Percentiles rank a stretch among this genome's conserved stretches.
These are phyloP conservation scores for Porphyra umbilicalis DNA, from an alignment of 31 red algal species.

Conservation along the genomic window DNA sequence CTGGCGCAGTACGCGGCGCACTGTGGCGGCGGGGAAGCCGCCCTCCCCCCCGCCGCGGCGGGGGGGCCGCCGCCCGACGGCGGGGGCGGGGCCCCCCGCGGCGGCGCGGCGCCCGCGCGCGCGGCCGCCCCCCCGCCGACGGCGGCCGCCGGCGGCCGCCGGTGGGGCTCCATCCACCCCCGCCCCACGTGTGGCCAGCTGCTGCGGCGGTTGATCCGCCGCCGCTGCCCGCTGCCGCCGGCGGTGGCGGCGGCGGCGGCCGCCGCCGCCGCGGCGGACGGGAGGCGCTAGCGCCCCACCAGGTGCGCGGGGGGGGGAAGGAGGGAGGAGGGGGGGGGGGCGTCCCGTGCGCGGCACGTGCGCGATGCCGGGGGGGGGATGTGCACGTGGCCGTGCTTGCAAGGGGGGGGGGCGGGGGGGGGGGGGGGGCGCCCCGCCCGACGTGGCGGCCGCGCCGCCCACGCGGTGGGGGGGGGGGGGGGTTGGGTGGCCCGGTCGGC, in stretches of 20 bases:
- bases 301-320: neutral
- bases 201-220: neutral
- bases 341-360: no score
- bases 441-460: no score
- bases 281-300: no score
- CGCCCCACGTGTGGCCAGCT: neutral
- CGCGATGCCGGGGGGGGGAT: neutral
- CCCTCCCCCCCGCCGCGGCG: neutral
- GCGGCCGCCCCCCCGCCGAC: neutral
- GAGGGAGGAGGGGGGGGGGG: neutral
- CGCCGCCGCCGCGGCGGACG: no score
- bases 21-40: neutral
- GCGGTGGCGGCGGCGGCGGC: neutral
- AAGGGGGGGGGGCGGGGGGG: neutral
- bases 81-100: neutral
- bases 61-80: neutral
- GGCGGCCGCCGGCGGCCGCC: neutral
- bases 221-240: neutral
- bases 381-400: no score
- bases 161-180: neutral
- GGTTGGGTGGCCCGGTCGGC: no score
- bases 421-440: no score
- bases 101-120: neutral
- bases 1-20: neutral
- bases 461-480: no score